Percentiles rank a stretch among this genome's conserved stretches.
These are phyloP conservation scores for Wickerhamomyces hampshirensis DNA, from an alignment of 805 yeast genomes.

Conservation along the genomic window DNA sequence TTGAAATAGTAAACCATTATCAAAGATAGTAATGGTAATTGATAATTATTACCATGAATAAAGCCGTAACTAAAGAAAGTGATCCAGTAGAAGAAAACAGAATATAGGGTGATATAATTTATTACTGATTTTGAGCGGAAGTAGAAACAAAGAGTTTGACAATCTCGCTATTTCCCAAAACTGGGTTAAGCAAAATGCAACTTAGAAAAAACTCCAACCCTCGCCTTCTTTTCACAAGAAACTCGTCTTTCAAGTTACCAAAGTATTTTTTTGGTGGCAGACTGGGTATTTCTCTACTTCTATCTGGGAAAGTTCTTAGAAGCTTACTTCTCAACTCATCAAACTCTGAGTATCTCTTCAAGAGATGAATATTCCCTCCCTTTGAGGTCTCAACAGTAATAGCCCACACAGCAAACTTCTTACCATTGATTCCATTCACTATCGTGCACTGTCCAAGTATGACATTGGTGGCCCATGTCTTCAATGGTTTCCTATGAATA, in stretches of 20 bases:
- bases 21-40: too few species aligned
- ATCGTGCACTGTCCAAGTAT: slow-evolving; percentile 34
- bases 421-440: slow-evolving; percentile 32
- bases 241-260: slow-evolving; percentile 23
- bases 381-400: slow-evolving; percentile 31
- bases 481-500: slow-evolving; percentile 1
- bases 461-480: slow-evolving; percentile 35
- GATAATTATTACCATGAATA: background rate
- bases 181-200: slow-evolving; percentile 41
- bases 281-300: slow-evolving; percentile 34
- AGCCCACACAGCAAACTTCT: slow-evolving; percentile 40
- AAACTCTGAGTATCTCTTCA: slow-evolving; percentile 64
- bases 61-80: too few species aligned
- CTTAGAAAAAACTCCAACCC: slow-evolving; percentile 42
- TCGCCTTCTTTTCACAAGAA: slow-evolving; percentile 33
- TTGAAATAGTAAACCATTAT: too few species aligned
- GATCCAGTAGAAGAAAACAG: too few species aligned
- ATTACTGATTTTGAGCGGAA: too few species aligned
- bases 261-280: slow-evolving; percentile 40
- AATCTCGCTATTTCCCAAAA: slow-evolving; percentile 26
- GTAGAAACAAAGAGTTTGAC: slow-evolving; percentile 29
- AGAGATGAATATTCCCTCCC: slow-evolving; percentile 35
- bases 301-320: slow-evolving; percentile 31
- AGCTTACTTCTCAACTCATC: slow-evolving; percentile 39
- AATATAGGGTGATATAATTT: too few species aligned